Base-by-base conservation (phyloP, 2,329 filamentous ascomycete species). In the Botrytis tulipae region DNA sequence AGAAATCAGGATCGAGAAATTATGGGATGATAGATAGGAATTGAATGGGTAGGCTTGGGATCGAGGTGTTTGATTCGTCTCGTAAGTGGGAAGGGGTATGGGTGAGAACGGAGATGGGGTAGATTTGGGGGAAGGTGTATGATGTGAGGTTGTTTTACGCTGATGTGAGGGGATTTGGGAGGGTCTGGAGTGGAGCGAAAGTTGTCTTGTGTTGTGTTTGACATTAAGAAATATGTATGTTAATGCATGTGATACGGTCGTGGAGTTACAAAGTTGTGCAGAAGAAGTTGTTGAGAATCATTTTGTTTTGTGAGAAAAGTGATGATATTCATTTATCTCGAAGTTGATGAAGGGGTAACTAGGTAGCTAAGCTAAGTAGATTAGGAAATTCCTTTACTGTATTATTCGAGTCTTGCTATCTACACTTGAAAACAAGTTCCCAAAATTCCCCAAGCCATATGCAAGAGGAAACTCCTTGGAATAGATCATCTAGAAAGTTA, bases 261-360 rank as follows among this genome's bases (percentile, higher is more conserved):
- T 7, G 4, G 1, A 48, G 22, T 48, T 12, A 12, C 9, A 51
- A 4, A 51, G 25, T n/a, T n/a, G 48, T 51, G 22, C 4, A 5
- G 25, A 51, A 51, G 4, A 25, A 51, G 10, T 54, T 54, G 0
- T 59, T 18, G 29, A 59, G 54, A 22, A 10, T 10, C 25, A 54
- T 54, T 48, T 10, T 25, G 12, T 16, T 51, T 29, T 54, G 14
- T 18, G 16, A 54, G 14, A 54, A 76, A 4, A 77, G 18, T 51
- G 48, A n/a, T 25, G 48, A 51, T 51, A 14, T 48, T 25, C 46
- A 25, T 12, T 12, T 25, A 25, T 51, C 22, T 51, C 48, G 25
- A 51, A n/a, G 4, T 8, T 0, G 48, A 51, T 14, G 10, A 51
- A 22, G 12, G 5, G 22, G 22, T n/a, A 5, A 6, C 4, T 5